Evolutionary conservation across 371 early-diverging fungal species (phyloP).

Genomic region (Mortierella sp.): DNA sequence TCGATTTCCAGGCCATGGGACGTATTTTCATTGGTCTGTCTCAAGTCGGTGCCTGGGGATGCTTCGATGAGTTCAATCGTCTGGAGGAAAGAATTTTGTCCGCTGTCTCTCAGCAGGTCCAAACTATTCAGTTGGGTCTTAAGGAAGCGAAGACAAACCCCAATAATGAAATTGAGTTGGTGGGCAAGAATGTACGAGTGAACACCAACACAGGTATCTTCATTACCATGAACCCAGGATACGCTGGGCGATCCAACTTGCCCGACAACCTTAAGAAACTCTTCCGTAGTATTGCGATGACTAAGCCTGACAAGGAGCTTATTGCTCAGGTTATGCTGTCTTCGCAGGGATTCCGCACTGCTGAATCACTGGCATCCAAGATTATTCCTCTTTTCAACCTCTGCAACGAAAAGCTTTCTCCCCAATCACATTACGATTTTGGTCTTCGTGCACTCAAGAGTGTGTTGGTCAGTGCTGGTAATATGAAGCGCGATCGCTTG

Average conservation of each 20-base stretch:
- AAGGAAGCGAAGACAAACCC: conserved; percentile 74
- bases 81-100: conserved; percentile 97
- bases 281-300: conserved; percentile 99
- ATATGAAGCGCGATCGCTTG: conserved; percentile 93
- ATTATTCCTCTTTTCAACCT: conserved; percentile 97
- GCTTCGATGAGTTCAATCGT: conserved; percentile 99
- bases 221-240: conserved; percentile 99
- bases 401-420: conserved; percentile 93
- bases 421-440: conserved; percentile 99
- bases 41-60: conserved; percentile 99
- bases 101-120: conserved; percentile 98
- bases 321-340: conserved; percentile 99
- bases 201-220: conserved; percentile 96
- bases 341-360: conserved; percentile 98
- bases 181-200: conserved; percentile 89
- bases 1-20: conserved; percentile 99
- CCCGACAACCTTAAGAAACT: conserved; percentile 99
- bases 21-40: conserved; percentile 99
- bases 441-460: conserved; percentile 99
- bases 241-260: conserved; percentile 97
- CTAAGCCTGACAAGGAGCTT: conserved; percentile 95
- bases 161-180: conserved; percentile 90
- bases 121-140: conserved; percentile 96
- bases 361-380: conserved; percentile 94
- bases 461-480: conserved; percentile 97